Conservation (phyloP, 805 yeast genomes). For the Saccharomycopsis synnaedendra region DNA sequence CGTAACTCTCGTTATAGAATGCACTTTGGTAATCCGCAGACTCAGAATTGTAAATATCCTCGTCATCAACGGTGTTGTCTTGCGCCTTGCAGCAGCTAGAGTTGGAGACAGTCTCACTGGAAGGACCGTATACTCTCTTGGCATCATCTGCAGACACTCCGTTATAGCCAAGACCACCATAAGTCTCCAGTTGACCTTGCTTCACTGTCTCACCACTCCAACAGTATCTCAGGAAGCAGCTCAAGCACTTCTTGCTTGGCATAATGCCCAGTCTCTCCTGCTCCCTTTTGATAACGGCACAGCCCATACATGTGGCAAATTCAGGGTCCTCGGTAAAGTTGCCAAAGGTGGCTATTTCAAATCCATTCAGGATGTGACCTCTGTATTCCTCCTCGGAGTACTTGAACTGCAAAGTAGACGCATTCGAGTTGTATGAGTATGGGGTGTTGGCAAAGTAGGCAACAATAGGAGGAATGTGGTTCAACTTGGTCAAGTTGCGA, state of each 20-base stretch:
- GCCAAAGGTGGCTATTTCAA: slow-evolving; percentile 51
- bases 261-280: slow-evolving; percentile 54
- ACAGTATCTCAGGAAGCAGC: slow-evolving; percentile 64
- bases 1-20: too few species aligned
- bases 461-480: slow-evolving; percentile 56
- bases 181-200: too few species aligned
- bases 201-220: slow-evolving; percentile 42
- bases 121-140: too few species aligned
- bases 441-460: slow-evolving; percentile 68
- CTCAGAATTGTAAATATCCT: too few species aligned
- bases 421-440: slow-evolving; percentile 51
- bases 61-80: too few species aligned
- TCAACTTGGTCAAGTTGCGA: slow-evolving; percentile 25
- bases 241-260: slow-evolving; percentile 53
- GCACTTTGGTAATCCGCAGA: too few species aligned
- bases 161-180: too few species aligned
- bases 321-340: slow-evolving; percentile 59
- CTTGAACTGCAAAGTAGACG: slow-evolving; percentile 56
- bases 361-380: slow-evolving; percentile 61
- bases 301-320: slow-evolving; percentile 66
- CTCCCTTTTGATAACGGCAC: slow-evolving; percentile 72
- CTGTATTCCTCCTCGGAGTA: slow-evolving; percentile 45
- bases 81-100: too few species aligned
- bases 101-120: too few species aligned
- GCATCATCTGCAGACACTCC: too few species aligned